Conservation (phyloP, 2,329 filamentous ascomycete species). For the Epichloe aotearoae region DNA sequence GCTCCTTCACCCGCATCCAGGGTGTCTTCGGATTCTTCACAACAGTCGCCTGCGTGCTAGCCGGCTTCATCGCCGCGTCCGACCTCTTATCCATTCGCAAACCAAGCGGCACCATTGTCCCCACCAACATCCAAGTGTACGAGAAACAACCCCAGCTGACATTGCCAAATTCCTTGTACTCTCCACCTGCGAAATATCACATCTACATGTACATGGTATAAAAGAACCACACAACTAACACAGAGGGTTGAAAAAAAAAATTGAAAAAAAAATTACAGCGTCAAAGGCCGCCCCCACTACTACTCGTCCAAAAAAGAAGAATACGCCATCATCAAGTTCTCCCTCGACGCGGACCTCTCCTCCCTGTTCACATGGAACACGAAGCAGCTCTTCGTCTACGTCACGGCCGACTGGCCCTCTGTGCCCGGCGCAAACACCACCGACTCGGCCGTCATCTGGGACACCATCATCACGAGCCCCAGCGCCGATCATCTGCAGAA, state of each 20-base stretch:
- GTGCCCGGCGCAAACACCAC: constrained; percentile 23
- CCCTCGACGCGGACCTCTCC: constrained; percentile 79
- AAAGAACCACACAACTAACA: not conserved
- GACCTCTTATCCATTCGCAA: constrained; percentile 58
- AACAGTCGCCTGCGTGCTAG: constrained; percentile 75
- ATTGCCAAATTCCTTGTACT: not conserved
- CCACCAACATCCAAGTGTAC: constrained; percentile 79
- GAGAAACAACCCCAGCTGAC: constrained; percentile 12
- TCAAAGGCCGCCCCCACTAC: constrained; percentile 89
- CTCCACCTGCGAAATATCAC: not conserved
- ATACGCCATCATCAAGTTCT: constrained; percentile 89
- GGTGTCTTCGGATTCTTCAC: constrained; percentile 98
- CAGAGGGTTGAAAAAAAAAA: not conserved
- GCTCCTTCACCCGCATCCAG: constrained; percentile 70
- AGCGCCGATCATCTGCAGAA: constrained; percentile 50
- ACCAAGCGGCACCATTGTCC: constrained; percentile 46
- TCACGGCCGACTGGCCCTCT: constrained; percentile 62
- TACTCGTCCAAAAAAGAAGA: constrained; percentile 88
- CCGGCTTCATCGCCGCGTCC: constrained; percentile 65
- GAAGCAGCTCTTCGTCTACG: constrained; percentile 93
- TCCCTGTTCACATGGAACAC: constrained; percentile 99
- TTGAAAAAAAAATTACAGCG: constrained; percentile 38
- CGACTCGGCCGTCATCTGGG: constrained; percentile 86
- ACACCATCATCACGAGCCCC: constrained; percentile 74
- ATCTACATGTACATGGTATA: not conserved